phyloP scores from a whole-genome alignment of 2,329 filamentous ascomycete genomes.

The Paecilomyces formosus region DNA sequence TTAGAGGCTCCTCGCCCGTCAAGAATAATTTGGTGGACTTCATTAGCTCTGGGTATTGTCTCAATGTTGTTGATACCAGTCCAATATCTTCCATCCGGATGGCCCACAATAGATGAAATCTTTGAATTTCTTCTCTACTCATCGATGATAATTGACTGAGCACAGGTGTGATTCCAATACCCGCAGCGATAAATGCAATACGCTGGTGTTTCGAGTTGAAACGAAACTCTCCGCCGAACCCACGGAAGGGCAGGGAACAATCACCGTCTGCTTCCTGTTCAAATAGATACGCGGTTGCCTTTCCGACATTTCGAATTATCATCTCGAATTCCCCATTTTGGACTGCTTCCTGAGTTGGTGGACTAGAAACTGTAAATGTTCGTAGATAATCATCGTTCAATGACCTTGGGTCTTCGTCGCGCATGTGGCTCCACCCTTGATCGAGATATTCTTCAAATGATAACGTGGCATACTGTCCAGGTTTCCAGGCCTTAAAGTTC shows the following conservation, averaged over 20 bases:
- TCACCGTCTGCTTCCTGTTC: conserved; percentile 44
- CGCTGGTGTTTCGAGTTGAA: conserved; percentile 26
- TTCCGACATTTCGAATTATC: conserved; percentile 62
- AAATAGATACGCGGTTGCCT: conserved; percentile 60
- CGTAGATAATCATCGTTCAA: conserved; percentile 79
- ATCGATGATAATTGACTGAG: conserved; percentile 60
- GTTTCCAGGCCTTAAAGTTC: conserved; percentile 44
- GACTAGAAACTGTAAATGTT: conserved; percentile 72
- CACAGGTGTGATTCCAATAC: conserved; percentile 76
- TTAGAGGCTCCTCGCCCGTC: conserved; percentile 37
- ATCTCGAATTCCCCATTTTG: conserved; percentile 56
- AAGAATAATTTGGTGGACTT: conserved; percentile 55
- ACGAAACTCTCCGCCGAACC: conserved; percentile 62
- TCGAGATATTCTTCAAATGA: conserved; percentile 64
- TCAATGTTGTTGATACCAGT: conserved; percentile 55
- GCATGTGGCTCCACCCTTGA: conserved; percentile 74
- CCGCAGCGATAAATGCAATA: conserved; percentile 55
- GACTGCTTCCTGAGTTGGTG: conserved; percentile 32
- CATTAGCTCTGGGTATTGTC: conserved; percentile 45
- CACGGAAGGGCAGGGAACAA: conserved; percentile 61
- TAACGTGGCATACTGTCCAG: conserved; percentile 72
- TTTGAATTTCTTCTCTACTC: conserved; percentile 18
- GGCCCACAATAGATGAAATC: conserved; percentile 61
- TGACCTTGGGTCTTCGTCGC: conserved; percentile 67
- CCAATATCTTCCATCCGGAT: conserved; percentile 54